Conservation (phyloP, 306 rosid genomes). For the Cyclanthera cordifolia region DNA sequence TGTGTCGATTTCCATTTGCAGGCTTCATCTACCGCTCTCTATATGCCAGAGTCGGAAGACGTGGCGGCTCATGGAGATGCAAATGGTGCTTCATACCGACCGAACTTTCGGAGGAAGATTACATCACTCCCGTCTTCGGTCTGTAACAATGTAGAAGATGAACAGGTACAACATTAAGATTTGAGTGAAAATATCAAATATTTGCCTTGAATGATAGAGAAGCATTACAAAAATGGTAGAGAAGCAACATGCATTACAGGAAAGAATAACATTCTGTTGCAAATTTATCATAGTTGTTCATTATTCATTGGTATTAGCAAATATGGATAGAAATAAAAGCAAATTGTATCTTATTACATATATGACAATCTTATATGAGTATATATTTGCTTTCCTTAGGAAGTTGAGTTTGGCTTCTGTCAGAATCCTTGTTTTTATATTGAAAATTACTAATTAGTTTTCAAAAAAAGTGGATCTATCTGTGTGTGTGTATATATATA, state of each 20-base stretch:
- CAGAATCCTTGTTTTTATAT: neutral
- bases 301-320: slow-evolving; percentile 3
- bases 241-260: neutral
- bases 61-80: slow-evolving; percentile 93
- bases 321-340: slow-evolving; percentile 3
- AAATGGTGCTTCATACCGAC: slow-evolving; percentile 13
- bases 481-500: no score
- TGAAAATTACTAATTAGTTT: no score
- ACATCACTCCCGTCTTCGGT: neutral
- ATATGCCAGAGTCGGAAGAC: slow-evolving; percentile 84
- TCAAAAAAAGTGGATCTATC: no score
- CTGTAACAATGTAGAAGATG: slow-evolving; percentile 9
- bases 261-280: neutral
- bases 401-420: neutral
- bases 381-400: neutral
- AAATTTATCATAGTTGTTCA: slow-evolving; percentile 3
- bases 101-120: slow-evolving; percentile 8
- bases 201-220: no score
- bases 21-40: slow-evolving; percentile 59
- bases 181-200: neutral
- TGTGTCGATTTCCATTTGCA: slow-evolving; percentile 24
- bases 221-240: neutral
- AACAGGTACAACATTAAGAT: slow-evolving; percentile 10
- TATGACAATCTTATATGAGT: neutral
- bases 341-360: neutral